Base-by-base conservation (phyloP, 441 rosid genomes). In the Syzygium malaccense region DNA sequence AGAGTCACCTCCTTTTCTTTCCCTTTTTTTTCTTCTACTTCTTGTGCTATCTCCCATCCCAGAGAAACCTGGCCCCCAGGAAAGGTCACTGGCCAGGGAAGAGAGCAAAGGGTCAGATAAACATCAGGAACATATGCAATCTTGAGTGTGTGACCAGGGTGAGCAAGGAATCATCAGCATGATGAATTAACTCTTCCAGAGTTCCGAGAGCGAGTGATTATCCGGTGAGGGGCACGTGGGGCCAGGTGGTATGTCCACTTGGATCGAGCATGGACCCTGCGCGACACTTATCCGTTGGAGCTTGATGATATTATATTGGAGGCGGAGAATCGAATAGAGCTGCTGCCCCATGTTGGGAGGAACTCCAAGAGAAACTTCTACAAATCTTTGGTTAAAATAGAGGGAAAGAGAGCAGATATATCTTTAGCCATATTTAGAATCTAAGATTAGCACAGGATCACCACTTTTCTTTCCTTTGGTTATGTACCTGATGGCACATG, bases 221-320 rank as follows among this genome's bases (percentile, higher is more conserved):
- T 64, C 84, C 55, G 48, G 51, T 68, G 14, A 7, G 8, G 45
- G 54, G 26, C 60, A 78, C 13, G 33, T 15, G 88, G 51, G 75
- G 30, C 54, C 60, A 25, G 20, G 6, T 41, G 68, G 85, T 53
- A 54, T 56, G 55, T 28, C 71, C 87, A 66, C 32, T 88, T 86
- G 55, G 87, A 30, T 86, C 53, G 25, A 49, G 48, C 30, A 87
- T 92, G 94, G 94, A 92, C 93, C 95, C 93, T 89, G 32, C 32
- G 87, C 86, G 92, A 90, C 90, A 89, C 95, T 94, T 94, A 93
- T 94, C 96, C 94, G 20, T 56, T 87, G 85, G 68, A 12, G 88
- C 88, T 85, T 87, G 62, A 49, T 18, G 56, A 85, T 53, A 85
- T 54, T 85, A 54, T 56, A 85, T 66, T 90, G 91, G 86, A 83